Conservation (phyloP, 148 eudicot species). For the Limonium bicolor region DNA sequence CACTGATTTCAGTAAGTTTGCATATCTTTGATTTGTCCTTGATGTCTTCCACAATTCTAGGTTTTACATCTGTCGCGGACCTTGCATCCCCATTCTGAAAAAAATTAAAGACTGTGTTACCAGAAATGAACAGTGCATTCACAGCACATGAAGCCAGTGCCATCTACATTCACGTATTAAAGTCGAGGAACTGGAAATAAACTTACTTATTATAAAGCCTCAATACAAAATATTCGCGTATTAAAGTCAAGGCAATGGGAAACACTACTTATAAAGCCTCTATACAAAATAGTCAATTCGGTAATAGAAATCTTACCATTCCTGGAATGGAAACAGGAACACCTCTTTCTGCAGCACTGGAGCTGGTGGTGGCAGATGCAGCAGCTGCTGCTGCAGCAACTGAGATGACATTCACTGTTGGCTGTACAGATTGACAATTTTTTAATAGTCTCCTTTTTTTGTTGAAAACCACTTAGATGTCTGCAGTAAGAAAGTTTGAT, state of each 20-base stretch:
- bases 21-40: constrained; percentile 72
- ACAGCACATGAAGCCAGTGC: no score
- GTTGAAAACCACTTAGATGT: no score
- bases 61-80: constrained; percentile 42
- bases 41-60: constrained; percentile 39
- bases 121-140: not conserved
- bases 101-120: constrained; percentile 4
- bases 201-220: no score
- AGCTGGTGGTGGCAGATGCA: constrained; percentile 34
- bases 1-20: constrained; percentile 62
- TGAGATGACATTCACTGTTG: constrained; percentile 41
- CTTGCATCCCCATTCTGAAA: constrained; percentile 61
- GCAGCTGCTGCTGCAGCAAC: constrained; percentile 32
- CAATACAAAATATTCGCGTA: no score
- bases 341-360: constrained; percentile 46
- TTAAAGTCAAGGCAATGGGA: no score
- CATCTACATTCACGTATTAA: no score
- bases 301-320: constrained; percentile 25
- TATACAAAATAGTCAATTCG: no score
- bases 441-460: not conserved
- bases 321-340: constrained; percentile 34
- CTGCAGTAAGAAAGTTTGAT: not conserved
- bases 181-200: no score
- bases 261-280: no score
- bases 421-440: constrained; percentile 26